phyloP scores from a whole-genome alignment of 176 grass and related monocot species.

The Luzula sylvatica region DNA sequence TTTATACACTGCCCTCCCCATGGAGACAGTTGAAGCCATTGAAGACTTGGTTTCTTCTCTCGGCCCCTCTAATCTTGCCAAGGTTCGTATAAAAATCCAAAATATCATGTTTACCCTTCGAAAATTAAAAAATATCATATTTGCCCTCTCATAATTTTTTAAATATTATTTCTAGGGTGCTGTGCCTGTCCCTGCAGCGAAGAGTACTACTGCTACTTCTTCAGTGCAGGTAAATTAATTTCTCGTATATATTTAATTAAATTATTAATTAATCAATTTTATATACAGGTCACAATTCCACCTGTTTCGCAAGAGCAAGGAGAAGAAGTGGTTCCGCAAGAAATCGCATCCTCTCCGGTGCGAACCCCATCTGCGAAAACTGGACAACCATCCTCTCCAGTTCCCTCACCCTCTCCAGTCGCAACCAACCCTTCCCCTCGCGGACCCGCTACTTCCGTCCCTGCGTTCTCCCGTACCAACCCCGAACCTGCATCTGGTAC shows the following conservation, averaged over 20 bases:
- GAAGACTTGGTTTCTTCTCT: slow-evolving; percentile 99
- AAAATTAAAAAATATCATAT: too few species aligned
- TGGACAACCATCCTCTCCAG: slow-evolving; percentile 27
- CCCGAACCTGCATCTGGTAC: slow-evolving; percentile 40
- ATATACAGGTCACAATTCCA: slow-evolving; percentile 40
- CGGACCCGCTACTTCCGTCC: slow-evolving; percentile 33
- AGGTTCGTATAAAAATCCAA: slow-evolving; percentile 36
- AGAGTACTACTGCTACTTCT: slow-evolving; percentile 54
- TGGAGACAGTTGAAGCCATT: slow-evolving; percentile 97
- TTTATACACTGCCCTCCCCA: slow-evolving; percentile 70
- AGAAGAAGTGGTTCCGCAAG: slow-evolving; percentile 56
- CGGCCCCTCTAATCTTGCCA: slow-evolving; percentile 76
- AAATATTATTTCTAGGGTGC: slow-evolving; percentile 50
- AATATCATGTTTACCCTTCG: neutral
- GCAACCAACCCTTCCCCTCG: slow-evolving; percentile 48
- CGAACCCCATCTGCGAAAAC: slow-evolving; percentile 67
- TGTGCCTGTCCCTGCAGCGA: slow-evolving; percentile 53
- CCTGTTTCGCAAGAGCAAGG: slow-evolving; percentile 47
- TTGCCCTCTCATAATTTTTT: too few species aligned
- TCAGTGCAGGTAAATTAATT: slow-evolving; percentile 43
- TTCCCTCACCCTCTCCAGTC: slow-evolving; percentile 26
- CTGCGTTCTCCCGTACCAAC: slow-evolving; percentile 40
- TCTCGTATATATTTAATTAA: neutral
- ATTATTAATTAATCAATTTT: too few species aligned
- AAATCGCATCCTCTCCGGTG: slow-evolving; percentile 32